Evolutionary conservation across 179 eudicot species (phyloP), one percentile per base, ranked within the genome.

Genomic region (Silene vulgaris): DNA sequence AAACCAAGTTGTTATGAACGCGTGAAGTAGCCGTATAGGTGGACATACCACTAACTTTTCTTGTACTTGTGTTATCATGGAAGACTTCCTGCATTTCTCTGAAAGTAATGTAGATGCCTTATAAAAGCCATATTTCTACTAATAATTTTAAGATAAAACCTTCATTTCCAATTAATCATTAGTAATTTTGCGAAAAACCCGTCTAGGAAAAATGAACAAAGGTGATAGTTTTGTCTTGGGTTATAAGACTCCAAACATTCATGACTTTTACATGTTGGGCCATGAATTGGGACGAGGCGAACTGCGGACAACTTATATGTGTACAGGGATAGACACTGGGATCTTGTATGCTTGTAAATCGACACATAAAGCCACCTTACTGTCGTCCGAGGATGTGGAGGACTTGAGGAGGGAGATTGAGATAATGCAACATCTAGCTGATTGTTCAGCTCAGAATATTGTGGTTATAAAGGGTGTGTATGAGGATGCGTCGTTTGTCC

Each of bases 321-420:
- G 75, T 8, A 72, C 45, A 1, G 75, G 28, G 40, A 72, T 54
- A 4, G 37, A 45, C 20, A 72, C 75, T n/a, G 75, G 75, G 43
- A n/a, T 48, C 43, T 5, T 23, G 37, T 72, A 72, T 43, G 75
- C 75, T 1, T 72, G 75, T 26, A 72, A 72, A 28, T 13, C 37
- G 14, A 26, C 56, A 52, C 57, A 1, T 1, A 72, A 72, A 29
- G 8, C 17, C 59, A 29, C 28, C 2, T 30, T 54, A 8, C 5
- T 54, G 1, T 26, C 11, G 17, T 11, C 56, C 13, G 64, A 26
- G 21, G 63, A 54, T 72, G 64, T 72, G 12, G 75, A 54, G 3
- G 64, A 52, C 8, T 1, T 72, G 0, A 72, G 64, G 45, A 54
- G 62, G 4, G 75, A 72, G 45, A 52, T 72, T 72, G 63, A 72